Percentiles rank a stretch among this genome's conserved stretches.
Conservation (phyloP, 2,329 filamentous ascomycete genomes). For the Calcarisporium arbuscula region DNA sequence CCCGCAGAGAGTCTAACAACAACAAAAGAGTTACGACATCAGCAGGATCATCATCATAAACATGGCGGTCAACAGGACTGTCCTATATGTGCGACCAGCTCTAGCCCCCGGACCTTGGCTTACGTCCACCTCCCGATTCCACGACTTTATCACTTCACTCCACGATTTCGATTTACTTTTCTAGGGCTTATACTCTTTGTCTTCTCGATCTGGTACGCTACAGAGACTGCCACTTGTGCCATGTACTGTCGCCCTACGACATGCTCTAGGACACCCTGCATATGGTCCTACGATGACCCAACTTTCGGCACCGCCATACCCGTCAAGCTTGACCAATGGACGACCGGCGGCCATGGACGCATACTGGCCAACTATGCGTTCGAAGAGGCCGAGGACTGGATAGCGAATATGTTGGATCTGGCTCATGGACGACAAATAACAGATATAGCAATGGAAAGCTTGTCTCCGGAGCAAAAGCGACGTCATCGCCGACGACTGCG, state of each 20-base stretch:
- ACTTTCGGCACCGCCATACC: conserved; percentile 55
- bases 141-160: conserved; percentile 36
- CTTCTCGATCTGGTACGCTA: conserved; percentile 44
- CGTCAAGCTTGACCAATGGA: conserved; percentile 57
- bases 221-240: conserved; percentile 48
- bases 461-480: conserved; percentile 40
- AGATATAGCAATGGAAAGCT: conserved; percentile 33
- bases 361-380: conserved; percentile 24
- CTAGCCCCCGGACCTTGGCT: conserved; percentile 16
- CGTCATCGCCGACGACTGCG: conserved; percentile 43
- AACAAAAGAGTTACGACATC: background rate
- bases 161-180: conserved; percentile 40
- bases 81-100: conserved; percentile 11
- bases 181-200: conserved; percentile 40
- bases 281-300: conserved; percentile 53
- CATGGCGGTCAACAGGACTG: conserved; percentile 3
- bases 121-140: conserved; percentile 40
- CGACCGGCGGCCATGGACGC: conserved; percentile 45
- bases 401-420: conserved; percentile 42
- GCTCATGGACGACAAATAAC: conserved; percentile 38
- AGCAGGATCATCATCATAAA: conserved; percentile 9
- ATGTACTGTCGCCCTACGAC: conserved; percentile 47
- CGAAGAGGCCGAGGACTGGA: conserved; percentile 40
- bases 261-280: conserved; percentile 39
- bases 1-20: background rate